Evolutionary conservation across 176 grass and related monocot genomes (phyloP), one percentile per base, ranked within the genome.

Genomic region (Cymbopogon citratus): DNA sequence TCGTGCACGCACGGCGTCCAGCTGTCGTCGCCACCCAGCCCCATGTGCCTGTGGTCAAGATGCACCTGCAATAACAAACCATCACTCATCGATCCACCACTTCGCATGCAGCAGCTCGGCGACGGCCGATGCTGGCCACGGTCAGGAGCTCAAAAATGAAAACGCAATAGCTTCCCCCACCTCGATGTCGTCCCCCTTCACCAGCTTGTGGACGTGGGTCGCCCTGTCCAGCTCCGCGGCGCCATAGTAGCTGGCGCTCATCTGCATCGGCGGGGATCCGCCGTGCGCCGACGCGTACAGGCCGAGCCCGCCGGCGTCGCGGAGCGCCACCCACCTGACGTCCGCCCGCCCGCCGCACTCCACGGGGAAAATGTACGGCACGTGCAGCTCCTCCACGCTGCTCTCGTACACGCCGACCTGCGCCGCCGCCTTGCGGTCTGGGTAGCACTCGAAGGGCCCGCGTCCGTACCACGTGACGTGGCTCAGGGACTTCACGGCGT

Each of bases 371-470:
- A 98, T 95, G 88, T 95, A 98, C 12, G 92, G 92, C 72, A 91
- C 88, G 18, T 98, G 95, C 57, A 98, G 90, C 36, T 93, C 90
- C 12, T 87, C 85, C 14, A 91, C 88, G 45, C 71, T 68, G 79
- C 93, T 93, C 61, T 90, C 84, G 12, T 93, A 95, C 48, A 95
- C 71, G 28, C 84, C 75, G 15, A 98, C 87, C 56, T 95, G 92
- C 0, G 95, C 92, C 2, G 90, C 85, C 38, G 86, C 88, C 51
- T 98, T 98, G 27, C 92, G 84, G 83, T 98, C 95, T 0, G 92
- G 92, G 67, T 98, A 98, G 77, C 95, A 98, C 68, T 98, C 95
- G n/a, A 95, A 91, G 25, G 92, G 92, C 0, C 95, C 95, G 23
- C 64, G 87, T 4, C 95, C 95, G 5, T 95, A 95, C 90, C 92